phyloP scores from a whole-genome alignment of 2,329 filamentous ascomycete species.

The Calonectria multiphialidica region DNA sequence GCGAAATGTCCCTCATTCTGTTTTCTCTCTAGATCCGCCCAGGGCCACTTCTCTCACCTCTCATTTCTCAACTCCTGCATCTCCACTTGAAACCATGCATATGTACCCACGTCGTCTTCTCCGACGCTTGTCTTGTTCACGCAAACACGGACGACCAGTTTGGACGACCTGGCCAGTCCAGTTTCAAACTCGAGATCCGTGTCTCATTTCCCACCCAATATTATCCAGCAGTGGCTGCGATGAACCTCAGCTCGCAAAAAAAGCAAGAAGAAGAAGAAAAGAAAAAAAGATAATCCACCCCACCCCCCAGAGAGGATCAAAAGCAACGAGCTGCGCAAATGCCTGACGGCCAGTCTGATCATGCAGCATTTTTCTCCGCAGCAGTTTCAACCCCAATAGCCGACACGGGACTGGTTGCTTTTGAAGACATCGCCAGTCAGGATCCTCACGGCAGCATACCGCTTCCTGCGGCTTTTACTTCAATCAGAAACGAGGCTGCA shows the following conservation, averaged over 20 bases:
- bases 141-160: not conserved
- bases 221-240: not conserved
- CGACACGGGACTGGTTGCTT: not conserved
- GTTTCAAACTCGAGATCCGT: not conserved
- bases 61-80: not conserved
- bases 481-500: conserved; percentile 16
- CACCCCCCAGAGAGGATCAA: conserved; percentile 3
- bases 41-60: conserved; percentile 9
- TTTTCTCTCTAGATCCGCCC: not conserved
- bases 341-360: not conserved
- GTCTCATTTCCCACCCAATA: not conserved
- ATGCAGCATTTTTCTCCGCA: not conserved
- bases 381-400: not conserved
- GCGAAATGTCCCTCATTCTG: conserved; percentile 7
- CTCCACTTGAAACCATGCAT: conserved; percentile 11
- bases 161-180: not conserved
- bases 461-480: conserved; percentile 8
- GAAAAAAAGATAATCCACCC: not conserved
- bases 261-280: too few relatives aligned
- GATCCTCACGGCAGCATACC: not conserved
- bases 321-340: not conserved
- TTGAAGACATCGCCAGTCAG: not conserved
- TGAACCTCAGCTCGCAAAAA: conserved; percentile 11
- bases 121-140: not conserved
- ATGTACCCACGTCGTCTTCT: not conserved